Evolutionary conservation across 805 yeast genomes (phyloP).

Genomic region (Candida ascalaphidarum): DNA sequence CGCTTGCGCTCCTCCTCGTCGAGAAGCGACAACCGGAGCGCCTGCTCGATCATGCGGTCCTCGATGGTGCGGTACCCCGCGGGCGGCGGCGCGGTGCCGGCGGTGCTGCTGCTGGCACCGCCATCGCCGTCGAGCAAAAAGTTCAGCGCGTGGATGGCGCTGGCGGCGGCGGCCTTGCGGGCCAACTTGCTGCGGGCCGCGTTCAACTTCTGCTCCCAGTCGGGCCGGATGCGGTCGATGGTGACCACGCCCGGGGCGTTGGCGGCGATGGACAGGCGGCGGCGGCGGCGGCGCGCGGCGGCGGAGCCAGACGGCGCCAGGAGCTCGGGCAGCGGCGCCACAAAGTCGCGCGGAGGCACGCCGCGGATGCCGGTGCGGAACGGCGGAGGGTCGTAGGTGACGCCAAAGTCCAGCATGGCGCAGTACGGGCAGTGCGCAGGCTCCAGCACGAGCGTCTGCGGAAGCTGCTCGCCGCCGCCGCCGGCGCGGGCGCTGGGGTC

Average conservation of each 20-base stretch:
- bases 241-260: slow-evolving; percentile 65
- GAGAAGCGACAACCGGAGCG: slow-evolving; percentile 61
- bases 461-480: slow-evolving; percentile 26
- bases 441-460: slow-evolving; percentile 70
- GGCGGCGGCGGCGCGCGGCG: slow-evolving; percentile 2
- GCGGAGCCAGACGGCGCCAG: slow-evolving; percentile 3
- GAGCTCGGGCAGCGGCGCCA: slow-evolving; percentile 3
- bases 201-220: slow-evolving; percentile 74
- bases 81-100: slow-evolving; percentile 4
- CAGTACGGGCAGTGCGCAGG: slow-evolving; percentile 92
- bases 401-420: slow-evolving; percentile 79
- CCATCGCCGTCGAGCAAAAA: slow-evolving; percentile 38
- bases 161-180: slow-evolving; percentile 86
- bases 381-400: slow-evolving; percentile 64
- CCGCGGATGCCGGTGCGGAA: slow-evolving; percentile 53
- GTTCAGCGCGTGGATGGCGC: slow-evolving; percentile 86
- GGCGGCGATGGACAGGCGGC: slow-evolving; percentile 49
- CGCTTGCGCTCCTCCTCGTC: slow-evolving; percentile 55
- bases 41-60: slow-evolving; percentile 78
- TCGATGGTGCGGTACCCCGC: slow-evolving; percentile 31
- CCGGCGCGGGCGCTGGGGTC: slow-evolving; percentile 29
- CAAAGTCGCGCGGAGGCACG: slow-evolving; percentile 38
- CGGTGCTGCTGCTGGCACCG: slow-evolving; percentile 7
- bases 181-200: slow-evolving; percentile 73
- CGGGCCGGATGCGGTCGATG: slow-evolving; percentile 81